Percentiles rank a stretch among this genome's conserved stretches.
phyloP scores from a whole-genome alignment of 306 rosid genomes.

The Cercis canadensis region DNA sequence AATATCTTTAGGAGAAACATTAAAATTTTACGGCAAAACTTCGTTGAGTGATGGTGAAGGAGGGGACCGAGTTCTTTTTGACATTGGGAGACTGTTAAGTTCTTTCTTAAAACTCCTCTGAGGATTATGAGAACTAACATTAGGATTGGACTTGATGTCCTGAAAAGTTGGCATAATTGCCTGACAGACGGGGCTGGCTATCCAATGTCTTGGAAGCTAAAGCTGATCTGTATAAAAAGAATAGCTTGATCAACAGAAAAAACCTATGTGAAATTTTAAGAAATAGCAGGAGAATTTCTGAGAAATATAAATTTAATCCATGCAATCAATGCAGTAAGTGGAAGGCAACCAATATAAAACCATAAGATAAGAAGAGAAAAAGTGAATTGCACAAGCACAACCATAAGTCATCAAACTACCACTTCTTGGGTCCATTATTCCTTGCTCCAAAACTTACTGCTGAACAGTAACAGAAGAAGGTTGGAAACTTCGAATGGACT shows the following conservation, averaged over 20 bases:
- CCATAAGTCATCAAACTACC: too few relatives aligned
- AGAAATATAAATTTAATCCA: slow-evolving; percentile 24
- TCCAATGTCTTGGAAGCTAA: slow-evolving; percentile 41
- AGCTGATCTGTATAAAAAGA: slow-evolving; percentile 54
- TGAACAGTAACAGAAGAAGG: slow-evolving; percentile 47
- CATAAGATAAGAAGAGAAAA: neutral
- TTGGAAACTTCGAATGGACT: slow-evolving; percentile 39
- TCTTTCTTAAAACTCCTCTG: slow-evolving; percentile 41
- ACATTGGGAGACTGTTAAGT: slow-evolving; percentile 47
- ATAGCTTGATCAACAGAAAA: slow-evolving; percentile 29
- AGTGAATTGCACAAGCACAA: too few relatives aligned
- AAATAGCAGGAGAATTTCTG: slow-evolving; percentile 9
- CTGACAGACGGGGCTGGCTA: slow-evolving; percentile 38
- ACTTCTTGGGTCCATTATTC: neutral
- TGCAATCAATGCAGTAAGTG: slow-evolving; percentile 29
- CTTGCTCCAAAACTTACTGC: slow-evolving; percentile 48
- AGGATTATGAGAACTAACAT: slow-evolving; percentile 43
- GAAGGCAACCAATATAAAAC: neutral
- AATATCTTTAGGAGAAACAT: slow-evolving; percentile 43
- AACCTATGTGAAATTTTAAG: neutral
- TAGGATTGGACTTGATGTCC: slow-evolving; percentile 45
- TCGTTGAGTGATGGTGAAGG: slow-evolving; percentile 37
- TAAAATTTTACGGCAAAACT: slow-evolving; percentile 31
- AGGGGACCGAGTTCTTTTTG: slow-evolving; percentile 65
- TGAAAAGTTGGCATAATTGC: slow-evolving; percentile 34